Base-by-base conservation (phyloP, 1,284 basidiomycete genomes). In the Phellopilus nigrolimitatus region DNA sequence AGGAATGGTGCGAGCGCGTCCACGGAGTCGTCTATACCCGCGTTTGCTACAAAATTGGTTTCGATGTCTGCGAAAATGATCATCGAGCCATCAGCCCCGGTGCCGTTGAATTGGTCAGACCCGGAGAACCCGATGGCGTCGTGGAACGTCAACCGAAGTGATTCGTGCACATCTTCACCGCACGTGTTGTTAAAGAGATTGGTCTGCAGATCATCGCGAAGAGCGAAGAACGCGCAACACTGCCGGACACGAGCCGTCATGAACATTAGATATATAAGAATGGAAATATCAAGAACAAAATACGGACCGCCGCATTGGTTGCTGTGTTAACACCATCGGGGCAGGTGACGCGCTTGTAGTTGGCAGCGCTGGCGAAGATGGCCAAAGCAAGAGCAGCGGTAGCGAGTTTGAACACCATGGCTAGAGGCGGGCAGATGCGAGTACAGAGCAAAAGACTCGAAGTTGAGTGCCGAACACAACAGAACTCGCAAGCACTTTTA, bases 11-110 rank as follows among this genome's bases (percentile, higher is more conserved):
- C 40, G 38, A 64, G 58, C 22, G 52, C 54, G 43, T 57, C 56
- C 37, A 66, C 57, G 42, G 60, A 58, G 52, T 63, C 62, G 49
- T 63, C 61, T 39, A 64, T 59, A 47, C 62, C 61, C 28, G 56
- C 51, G 57, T 64, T 64, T 9, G 62, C 59, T 33, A 55, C 55
- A 55, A 61, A 51, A 38, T 31, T 30, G 19, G 39, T 17, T 34
- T 55, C 54, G 30, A 49, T 56, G 24, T 55, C 49, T 4, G 13
- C 34, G 56, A 57, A 57, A 7, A 56, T 37, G 30, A 57, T 48
- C 27, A 57, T 56, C n/a, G 56, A 57, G 10, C 56, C 56, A 39
- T 57, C 56, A 19, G 56, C 56, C 13, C 56, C 56, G 15, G 22
- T 33, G 6, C 55, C 55, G 22, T 33, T 38, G 24, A 49, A 33